Conservation (phyloP, 768 basidiomycete genomes). For the Suillus occidentalis region DNA sequence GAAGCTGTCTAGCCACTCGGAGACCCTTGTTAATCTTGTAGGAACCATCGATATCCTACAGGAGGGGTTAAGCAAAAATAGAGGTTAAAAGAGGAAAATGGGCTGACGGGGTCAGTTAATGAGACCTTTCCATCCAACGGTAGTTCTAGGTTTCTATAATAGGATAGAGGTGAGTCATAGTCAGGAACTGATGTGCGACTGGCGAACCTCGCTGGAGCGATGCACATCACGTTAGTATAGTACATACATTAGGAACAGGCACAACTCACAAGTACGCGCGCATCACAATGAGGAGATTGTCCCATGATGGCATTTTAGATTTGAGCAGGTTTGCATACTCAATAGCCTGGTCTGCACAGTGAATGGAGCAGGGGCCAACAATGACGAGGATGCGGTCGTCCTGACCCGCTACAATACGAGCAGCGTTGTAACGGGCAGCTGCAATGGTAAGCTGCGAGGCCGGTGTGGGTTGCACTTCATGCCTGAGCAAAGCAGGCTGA, state of each 20-base stretch:
- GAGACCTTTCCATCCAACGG: slow-evolving; percentile 96
- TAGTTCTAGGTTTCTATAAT: slow-evolving; percentile 88
- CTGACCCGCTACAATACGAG: slow-evolving; percentile 76
- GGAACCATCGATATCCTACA: slow-evolving; percentile 80
- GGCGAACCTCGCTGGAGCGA: slow-evolving; percentile 39
- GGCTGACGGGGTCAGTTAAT: slow-evolving; percentile 77
- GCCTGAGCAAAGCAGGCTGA: slow-evolving; percentile 86
- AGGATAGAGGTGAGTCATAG: slow-evolving; percentile 12
- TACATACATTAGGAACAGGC: slow-evolving; percentile 6
- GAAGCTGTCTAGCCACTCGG: slow-evolving; percentile 80
- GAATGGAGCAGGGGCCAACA: slow-evolving; percentile 96
- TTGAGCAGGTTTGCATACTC: slow-evolving; percentile 78
- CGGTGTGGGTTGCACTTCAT: slow-evolving; percentile 73
- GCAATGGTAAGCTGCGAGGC: slow-evolving; percentile 76
- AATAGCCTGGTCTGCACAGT: slow-evolving; percentile 81
- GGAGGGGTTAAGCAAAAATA: background rate
- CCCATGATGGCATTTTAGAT: slow-evolving; percentile 62
- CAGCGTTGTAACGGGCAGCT: slow-evolving; percentile 73
- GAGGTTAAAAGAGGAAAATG: background rate
- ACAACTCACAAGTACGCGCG: slow-evolving; percentile 90
- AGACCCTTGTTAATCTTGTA: slow-evolving; percentile 98
- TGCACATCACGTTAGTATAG: slow-evolving; percentile 30
- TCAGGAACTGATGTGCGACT: background rate
- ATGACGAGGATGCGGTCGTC: slow-evolving; percentile 88
- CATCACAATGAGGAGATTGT: slow-evolving; percentile 90